Evolutionary conservation across 176 grass and related monocot genomes (phyloP), one percentile per base, ranked within the genome.

Genomic region (Neostapfia colusana): DNA sequence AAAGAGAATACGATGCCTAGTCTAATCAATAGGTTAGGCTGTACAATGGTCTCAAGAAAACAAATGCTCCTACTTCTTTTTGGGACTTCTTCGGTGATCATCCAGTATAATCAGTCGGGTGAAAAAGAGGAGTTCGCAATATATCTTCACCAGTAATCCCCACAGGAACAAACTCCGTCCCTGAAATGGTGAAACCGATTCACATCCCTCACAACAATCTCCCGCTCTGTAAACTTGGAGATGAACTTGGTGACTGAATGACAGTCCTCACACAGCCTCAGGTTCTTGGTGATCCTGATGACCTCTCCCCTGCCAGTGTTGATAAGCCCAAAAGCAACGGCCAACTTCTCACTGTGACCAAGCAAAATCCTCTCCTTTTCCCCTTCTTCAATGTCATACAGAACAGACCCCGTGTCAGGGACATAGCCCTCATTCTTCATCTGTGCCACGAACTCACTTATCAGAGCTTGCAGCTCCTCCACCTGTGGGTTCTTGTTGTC

Each of bases 231-330:
- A 71, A 90, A 93, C 57, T 84, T 97, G 51, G 91, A 97, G 63
- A 97, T 87, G 59, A 97, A 93, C 79, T 98, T 98, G 18, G 89
- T 98, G 56, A 98, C 83, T 13, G 75, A 83, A 80, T 94, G 91
- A 63, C 89, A 98, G 75, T 94, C 91, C 79, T 93, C 91, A 3
- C 91, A 92, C 23, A 98, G 79, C 85, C 95, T 93, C 66, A 94
- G 87, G 51, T 94, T 92, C 80, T 94, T 98, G 28, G 89, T 86
- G 84, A 98, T 89, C 76, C 91, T 98, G 67, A 98, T 81, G 15
- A 90, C 85, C 50, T 93, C 89, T 36, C 89, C 85, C 3, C 53
- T 80, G 18, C 78, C 65, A 21, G 75, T 85, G 63, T 93, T 88
- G 73, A 98, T 86, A 59, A 98, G 87, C 69, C 91, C 95, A 82